These are phyloP conservation scores for Papilionanthe hybrid DNA, from an alignment of 116 monocot species.

Conservation along the genomic window DNA sequence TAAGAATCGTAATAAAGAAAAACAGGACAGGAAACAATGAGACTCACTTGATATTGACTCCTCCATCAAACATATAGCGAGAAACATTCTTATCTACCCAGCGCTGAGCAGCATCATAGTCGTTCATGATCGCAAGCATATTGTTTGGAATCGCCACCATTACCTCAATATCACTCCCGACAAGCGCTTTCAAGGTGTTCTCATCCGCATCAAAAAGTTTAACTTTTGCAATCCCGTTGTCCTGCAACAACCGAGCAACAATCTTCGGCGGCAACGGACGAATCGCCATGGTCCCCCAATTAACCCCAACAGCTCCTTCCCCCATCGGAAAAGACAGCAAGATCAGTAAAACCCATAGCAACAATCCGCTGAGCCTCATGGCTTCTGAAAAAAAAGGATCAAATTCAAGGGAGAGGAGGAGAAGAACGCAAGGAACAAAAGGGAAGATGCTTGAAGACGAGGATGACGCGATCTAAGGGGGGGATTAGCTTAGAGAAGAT, in stretches of 20 bases:
- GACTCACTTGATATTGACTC: slow-evolving; percentile 41
- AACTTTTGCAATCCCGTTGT: slow-evolving; percentile 46
- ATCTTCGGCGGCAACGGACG: slow-evolving; percentile 41
- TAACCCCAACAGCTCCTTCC: slow-evolving; percentile 30
- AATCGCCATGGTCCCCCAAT: slow-evolving; percentile 54
- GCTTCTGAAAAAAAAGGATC: background rate
- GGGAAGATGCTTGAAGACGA: background rate
- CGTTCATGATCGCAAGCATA: slow-evolving; percentile 30
- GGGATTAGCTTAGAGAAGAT: background rate
- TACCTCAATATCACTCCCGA: slow-evolving; percentile 40
- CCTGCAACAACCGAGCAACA: slow-evolving; percentile 40
- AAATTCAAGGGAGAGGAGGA: background rate
- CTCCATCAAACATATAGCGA: slow-evolving; percentile 20
- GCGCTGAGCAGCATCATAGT: slow-evolving; percentile 24
- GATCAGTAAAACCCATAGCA: background rate
- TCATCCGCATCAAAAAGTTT: slow-evolving; percentile 52
- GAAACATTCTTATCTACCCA: slow-evolving; percentile 46
- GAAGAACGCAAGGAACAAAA: background rate
- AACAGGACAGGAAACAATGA: background rate
- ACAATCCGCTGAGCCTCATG: background rate
- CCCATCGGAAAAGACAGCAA: background rate
- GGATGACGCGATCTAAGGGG: background rate
- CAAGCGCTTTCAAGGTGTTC: slow-evolving; percentile 37
- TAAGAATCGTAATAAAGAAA: background rate
- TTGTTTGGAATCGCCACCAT: slow-evolving; percentile 58